A percentile compares a stretch with the other conserved stretches of the same genome.
phyloP scores from a whole-genome alignment of 345 rosid genomes.

The Lenwebbia sp. region DNA sequence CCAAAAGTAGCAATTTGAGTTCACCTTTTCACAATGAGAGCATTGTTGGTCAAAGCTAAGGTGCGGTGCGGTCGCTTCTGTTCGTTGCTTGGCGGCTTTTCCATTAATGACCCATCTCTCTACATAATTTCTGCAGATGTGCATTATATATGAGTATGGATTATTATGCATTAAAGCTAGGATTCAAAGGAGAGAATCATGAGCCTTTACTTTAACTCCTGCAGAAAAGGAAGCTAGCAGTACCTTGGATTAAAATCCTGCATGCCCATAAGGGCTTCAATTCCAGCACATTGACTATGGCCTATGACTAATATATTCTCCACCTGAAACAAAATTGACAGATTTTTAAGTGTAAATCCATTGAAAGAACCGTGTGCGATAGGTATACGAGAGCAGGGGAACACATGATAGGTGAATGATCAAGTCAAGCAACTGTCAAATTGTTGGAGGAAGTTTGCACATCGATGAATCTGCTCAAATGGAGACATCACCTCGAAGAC shows the following conservation, averaged over 20 bases:
- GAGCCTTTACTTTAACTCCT: neutral
- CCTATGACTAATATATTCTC: conserved; percentile 81
- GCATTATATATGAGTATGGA: neutral
- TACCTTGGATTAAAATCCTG: conserved; percentile 51
- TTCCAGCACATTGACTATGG: conserved; percentile 94
- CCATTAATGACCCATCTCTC: conserved; percentile 73
- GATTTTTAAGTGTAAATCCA: neutral
- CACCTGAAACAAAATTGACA: conserved; percentile 36
- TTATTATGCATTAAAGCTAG: conserved; percentile 1
- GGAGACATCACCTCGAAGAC: neutral
- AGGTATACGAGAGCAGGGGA: neutral
- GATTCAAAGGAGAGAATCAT: neutral
- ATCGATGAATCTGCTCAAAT: neutral
- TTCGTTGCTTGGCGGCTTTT: conserved; percentile 53
- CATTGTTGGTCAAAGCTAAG: conserved; percentile 75
- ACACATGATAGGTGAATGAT: neutral
- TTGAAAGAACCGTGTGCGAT: neutral
- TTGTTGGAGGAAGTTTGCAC: neutral
- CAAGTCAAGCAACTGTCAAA: neutral
- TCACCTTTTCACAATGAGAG: conserved; percentile 85
- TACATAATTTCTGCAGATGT: conserved; percentile 51
- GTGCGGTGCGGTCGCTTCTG: conserved; percentile 39
- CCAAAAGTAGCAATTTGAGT: neutral
- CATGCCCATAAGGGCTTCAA: conserved; percentile 91
- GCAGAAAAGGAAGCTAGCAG: neutral